Evolutionary conservation across 192 early-diverging fungal genomes (phyloP).

Genomic region (Anaeromyces robustus): DNA sequence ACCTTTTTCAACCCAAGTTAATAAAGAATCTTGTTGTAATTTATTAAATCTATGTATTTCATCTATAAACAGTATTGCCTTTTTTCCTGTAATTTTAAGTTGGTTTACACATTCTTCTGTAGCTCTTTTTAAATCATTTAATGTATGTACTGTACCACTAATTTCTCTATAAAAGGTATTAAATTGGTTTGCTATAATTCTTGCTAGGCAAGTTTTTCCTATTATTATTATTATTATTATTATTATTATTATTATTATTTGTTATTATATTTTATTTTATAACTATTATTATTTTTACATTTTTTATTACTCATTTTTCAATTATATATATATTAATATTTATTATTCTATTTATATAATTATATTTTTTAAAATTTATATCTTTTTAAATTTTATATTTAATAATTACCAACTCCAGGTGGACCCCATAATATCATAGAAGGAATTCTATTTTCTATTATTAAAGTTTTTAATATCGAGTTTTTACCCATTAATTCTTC

Average conservation of each 20-base stretch:
- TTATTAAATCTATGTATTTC: background rate
- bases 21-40: background rate
- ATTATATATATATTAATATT: background rate
- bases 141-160: background rate
- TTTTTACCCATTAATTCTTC: conserved; percentile 42
- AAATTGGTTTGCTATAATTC: background rate
- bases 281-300: background rate
- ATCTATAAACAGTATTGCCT: background rate
- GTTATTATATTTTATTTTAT: background rate
- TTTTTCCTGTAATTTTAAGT: background rate
- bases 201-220: background rate
- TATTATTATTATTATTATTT: background rate
- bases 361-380: too few relatives aligned
- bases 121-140: background rate
- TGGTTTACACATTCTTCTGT: background rate
- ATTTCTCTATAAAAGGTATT: background rate
- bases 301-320: background rate
- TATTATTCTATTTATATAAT: too few relatives aligned
- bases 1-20: background rate
- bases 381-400: too few relatives aligned
- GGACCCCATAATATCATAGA: conserved; percentile 69
- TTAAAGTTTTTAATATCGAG: conserved; percentile 45
- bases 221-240: background rate
- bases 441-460: conserved; percentile 46
- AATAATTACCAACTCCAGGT: conserved; percentile 34